Evolutionary conservation across 371 early-diverging fungal genomes (phyloP), one percentile per base, ranked within the genome.

Genomic region (Caulochytrium protostelioides): DNA sequence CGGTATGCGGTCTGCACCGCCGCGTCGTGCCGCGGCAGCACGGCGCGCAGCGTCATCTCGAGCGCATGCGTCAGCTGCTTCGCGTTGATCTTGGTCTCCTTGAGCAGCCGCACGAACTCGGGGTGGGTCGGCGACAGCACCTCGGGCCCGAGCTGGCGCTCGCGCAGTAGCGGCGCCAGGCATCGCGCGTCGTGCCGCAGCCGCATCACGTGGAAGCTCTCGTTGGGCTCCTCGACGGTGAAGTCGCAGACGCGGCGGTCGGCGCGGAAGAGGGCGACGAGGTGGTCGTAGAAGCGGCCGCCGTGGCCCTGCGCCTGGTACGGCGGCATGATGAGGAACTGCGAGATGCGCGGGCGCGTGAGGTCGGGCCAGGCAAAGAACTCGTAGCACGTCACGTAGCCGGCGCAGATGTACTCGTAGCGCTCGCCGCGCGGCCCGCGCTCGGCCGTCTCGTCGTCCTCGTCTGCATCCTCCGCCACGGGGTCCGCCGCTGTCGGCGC

Each of bases 191-290:
- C 91, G 42, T 70, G 70, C 42, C 69, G 62, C 38, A 87, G 87
- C 5, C 92, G 63, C 60, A 91, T 49, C 44, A 78, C 81, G 32
- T 65, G 62, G 44, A 89, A 86, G 3, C 62, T 67, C 36, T 87
- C 86, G 42, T 77, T 85, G 5, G 89, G 86, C 45, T 89, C 86
- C 44, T 91, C 92, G 20, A 90, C 91, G 3, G 31, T 26, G 2
- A 42, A 25, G 18, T 32, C 32, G 0, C 16, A 19, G n/a, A 41
- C 35, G 12, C 6, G 15, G 3, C 17, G n/a, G 34, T 41, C 25
- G 30, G 15, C 28, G 4, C 9, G 22, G 12, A 40, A 42, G 6
- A 14, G 50, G 15, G 47, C 39, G 13, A 57, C 43, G 25, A 74
- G 69, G 5, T 54, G 32, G n/a, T 60, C 37, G 52, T 78, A 74